Conservation (phyloP, 176 grass and related monocot species). For the Avena insularis region DNA sequence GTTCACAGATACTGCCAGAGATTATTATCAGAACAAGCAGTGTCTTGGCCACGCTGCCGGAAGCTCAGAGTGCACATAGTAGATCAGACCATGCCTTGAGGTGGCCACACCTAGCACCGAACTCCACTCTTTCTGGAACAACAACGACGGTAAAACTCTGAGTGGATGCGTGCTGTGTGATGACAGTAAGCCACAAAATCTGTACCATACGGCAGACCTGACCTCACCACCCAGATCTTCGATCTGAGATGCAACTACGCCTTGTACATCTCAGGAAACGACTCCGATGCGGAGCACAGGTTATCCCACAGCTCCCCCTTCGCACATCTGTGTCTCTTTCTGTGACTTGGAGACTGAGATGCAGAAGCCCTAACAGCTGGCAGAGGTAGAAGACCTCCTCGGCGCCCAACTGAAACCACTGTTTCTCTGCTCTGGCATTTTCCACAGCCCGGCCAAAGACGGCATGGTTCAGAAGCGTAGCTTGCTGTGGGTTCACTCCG, state of each 20-base stretch:
- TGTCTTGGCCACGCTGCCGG: conserved; percentile 57
- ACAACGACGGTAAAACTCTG: conserved; percentile 70
- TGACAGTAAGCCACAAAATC: conserved; percentile 83
- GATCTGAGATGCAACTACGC: conserved; percentile 63
- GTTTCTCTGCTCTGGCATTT: background rate
- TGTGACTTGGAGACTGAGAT: conserved; percentile 26
- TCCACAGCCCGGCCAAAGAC: conserved; percentile 49
- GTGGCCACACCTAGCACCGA: conserved; percentile 5
- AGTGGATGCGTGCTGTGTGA: conserved; percentile 63
- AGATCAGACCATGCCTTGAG: no score
- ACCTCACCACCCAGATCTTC: conserved; percentile 78
- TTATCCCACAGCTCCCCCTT: conserved; percentile 53
- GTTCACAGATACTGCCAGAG: no score
- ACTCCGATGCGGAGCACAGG: conserved; percentile 38
- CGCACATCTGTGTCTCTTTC: background rate
- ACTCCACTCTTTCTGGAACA: conserved; percentile 36
- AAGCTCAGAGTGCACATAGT: no score
- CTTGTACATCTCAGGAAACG: conserved; percentile 63
- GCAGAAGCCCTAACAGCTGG: conserved; percentile 44
- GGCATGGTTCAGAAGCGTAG: conserved; percentile 33
- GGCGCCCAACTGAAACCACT: conserved; percentile 56
- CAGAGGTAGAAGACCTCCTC: conserved; percentile 76
- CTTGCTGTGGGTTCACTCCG: background rate
- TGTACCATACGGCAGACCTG: conserved; percentile 58
- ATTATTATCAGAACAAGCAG: conserved; percentile 40